A percentile compares a stretch with the other conserved stretches of the same genome.
Conservation (phyloP, 139 green algal genomes). For the Pleodorina starrii region DNA sequence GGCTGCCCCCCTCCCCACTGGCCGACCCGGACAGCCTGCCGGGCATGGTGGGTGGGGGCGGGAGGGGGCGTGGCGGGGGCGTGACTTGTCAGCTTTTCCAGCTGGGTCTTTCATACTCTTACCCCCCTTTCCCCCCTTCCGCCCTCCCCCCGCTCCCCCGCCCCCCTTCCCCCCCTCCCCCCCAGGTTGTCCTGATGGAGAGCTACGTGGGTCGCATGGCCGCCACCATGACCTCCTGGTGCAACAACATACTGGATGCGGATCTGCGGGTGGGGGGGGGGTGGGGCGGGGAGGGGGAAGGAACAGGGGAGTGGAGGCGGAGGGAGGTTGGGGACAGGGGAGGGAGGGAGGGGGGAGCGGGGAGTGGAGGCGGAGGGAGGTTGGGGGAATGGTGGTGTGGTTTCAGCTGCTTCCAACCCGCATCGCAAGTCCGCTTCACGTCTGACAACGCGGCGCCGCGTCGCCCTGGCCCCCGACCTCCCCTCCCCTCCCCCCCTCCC, state of each 20-base stretch:
- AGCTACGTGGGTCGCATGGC: constrained; percentile 83
- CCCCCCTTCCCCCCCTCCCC: background rate
- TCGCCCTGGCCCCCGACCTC: too few species aligned
- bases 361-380: too few species aligned
- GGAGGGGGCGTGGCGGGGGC: background rate
- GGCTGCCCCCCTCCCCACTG: constrained; percentile 40
- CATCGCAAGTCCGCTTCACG: too few species aligned
- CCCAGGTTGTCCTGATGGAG: constrained; percentile 74
- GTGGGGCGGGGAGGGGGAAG: background rate
- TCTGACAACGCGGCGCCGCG: too few species aligned
- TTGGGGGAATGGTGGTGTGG: too few species aligned
- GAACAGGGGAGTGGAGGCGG: background rate
- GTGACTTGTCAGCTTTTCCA: background rate
- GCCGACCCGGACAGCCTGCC: constrained; percentile 46
- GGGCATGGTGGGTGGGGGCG: constrained; percentile 58
- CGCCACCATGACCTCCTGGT: constrained; percentile 80
- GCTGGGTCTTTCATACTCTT: too few species aligned
- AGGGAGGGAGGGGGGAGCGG: too few species aligned
- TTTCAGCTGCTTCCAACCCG: too few species aligned
- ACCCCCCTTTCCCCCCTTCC: background rate
- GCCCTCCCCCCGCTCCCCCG: background rate
- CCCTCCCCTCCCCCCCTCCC: too few species aligned
- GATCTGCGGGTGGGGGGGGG: constrained; percentile 54
- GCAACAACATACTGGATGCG: constrained; percentile 87
- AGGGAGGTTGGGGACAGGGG: background rate